phyloP scores from a whole-genome alignment of 148 eudicot species.

The Fagopyrum esculentum region DNA sequence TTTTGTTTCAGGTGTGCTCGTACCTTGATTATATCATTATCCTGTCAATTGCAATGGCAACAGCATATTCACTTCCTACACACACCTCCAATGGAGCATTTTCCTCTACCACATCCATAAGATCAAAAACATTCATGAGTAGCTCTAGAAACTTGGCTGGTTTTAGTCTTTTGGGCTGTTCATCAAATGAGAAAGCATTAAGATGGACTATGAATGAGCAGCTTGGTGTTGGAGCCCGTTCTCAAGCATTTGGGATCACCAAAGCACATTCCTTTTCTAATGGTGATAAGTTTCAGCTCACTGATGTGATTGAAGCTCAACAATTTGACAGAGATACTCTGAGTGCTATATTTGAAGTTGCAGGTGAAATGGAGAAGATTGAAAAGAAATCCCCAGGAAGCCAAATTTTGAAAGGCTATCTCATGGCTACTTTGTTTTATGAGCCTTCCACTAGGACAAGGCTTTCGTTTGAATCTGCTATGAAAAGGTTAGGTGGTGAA shows the following conservation, averaged over 20 bases:
- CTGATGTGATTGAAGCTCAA: conserved; percentile 88
- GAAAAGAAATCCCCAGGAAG: conserved; percentile 69
- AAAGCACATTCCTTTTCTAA: conserved; percentile 21
- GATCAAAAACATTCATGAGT: conserved; percentile 16
- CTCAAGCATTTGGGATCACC: conserved; percentile 37
- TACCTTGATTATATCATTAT: neutral
- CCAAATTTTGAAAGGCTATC: conserved; percentile 73
- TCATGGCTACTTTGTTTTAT: conserved; percentile 95
- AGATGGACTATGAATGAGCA: conserved; percentile 19
- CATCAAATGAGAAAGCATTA: conserved; percentile 20
- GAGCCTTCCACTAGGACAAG: conserved; percentile 97
- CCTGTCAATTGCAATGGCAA: conserved; percentile 33
- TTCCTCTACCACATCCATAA: conserved; percentile 19
- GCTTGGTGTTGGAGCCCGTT: conserved; percentile 25
- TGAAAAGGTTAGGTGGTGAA: conserved; percentile 96
- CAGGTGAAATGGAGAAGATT: conserved; percentile 79
- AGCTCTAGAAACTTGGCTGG: conserved; percentile 17
- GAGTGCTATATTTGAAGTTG: conserved; percentile 80
- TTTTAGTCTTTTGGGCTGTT: conserved; percentile 17
- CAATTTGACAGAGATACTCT: conserved; percentile 84
- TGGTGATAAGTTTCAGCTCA: conserved; percentile 70
- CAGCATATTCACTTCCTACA: conserved; percentile 32
- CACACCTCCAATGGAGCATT: conserved; percentile 24
- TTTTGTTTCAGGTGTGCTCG: neutral
- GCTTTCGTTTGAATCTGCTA: conserved; percentile 97